phyloP scores from a whole-genome alignment of 345 rosid species.

The Camelina neglecta region DNA sequence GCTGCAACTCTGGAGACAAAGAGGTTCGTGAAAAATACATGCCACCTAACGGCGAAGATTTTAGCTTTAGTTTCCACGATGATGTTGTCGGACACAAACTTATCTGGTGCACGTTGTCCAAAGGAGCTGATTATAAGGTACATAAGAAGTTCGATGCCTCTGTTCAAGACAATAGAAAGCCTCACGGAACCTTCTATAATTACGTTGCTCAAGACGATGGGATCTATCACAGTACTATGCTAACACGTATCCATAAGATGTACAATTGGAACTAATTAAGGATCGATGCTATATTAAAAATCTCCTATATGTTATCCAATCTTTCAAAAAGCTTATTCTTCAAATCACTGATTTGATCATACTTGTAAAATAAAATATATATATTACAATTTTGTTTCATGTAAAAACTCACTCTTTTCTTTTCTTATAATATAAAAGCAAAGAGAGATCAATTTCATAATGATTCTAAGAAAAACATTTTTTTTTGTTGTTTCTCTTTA shows the following conservation, averaged over 20 bases:
- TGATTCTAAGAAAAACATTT: neutral
- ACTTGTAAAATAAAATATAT: neutral
- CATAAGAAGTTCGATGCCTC: conserved; percentile 14
- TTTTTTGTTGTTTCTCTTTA: neutral
- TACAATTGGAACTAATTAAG: conserved; percentile 9
- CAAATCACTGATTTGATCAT: neutral
- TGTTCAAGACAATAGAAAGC: neutral
- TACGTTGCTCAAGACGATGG: conserved; percentile 26
- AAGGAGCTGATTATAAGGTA: conserved; percentile 30
- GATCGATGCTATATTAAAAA: neutral
- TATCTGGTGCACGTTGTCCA: conserved; percentile 11
- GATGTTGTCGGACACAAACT: neutral
- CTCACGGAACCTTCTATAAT: conserved; percentile 8
- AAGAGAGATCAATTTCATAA: neutral
- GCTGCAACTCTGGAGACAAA: conserved; percentile 11
- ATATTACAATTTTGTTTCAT: too few species aligned
- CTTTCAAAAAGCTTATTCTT: neutral
- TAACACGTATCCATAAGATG: neutral
- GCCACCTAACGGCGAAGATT: too few species aligned
- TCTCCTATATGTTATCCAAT: too few species aligned
- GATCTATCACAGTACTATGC: conserved; percentile 19
- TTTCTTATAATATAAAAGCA: too few species aligned
- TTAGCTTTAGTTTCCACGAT: neutral
- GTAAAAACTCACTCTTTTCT: too few species aligned
- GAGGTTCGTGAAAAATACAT: neutral